Conservation (phyloP, 345 rosid genomes). For the Microcos paniculata region DNA sequence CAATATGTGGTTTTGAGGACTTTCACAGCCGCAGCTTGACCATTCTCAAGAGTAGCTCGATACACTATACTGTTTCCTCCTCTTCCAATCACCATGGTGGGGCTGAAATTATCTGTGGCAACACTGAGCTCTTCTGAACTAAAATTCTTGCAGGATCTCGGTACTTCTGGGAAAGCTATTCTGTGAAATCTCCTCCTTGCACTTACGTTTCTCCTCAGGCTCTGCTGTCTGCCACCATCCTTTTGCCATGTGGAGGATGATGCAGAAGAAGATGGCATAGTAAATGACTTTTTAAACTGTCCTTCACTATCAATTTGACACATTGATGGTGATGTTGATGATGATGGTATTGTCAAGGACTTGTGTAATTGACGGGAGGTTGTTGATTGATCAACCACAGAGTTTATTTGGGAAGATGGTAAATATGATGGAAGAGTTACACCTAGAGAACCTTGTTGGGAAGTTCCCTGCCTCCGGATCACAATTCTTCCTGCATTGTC, state of each 20-base stretch:
- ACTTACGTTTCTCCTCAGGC: conserved; percentile 8
- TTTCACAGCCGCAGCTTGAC: conserved; percentile 38
- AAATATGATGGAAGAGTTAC: conserved; percentile 6
- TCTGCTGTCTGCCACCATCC: not conserved
- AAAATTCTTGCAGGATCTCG: conserved; percentile 22
- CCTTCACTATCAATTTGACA: conserved; percentile 7
- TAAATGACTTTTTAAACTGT: conserved; percentile 14
- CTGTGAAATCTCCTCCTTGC: conserved; percentile 13
- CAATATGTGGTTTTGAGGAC: conserved; percentile 25
- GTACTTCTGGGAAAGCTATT: conserved; percentile 7
- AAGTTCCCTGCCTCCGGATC: conserved; percentile 39
- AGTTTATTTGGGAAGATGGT: conserved; percentile 1
- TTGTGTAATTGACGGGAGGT: conserved; percentile 22
- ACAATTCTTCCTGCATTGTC: conserved; percentile 26
- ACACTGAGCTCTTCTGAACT: conserved; percentile 22
- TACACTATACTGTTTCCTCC: conserved; percentile 34
- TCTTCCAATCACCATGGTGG: conserved; percentile 32
- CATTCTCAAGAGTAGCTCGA: conserved; percentile 27
- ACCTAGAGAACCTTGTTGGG: conserved; percentile 35
- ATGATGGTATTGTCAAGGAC: conserved; percentile 17
- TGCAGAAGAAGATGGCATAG: conserved; percentile 22
- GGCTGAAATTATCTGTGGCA: conserved; percentile 31
- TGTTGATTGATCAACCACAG: not conserved
- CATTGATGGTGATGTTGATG: conserved; percentile 9
- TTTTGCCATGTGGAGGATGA: conserved; percentile 6